Conservation (phyloP, 1,284 basidiomycete species). For the Apiotrichum sp. region DNA sequence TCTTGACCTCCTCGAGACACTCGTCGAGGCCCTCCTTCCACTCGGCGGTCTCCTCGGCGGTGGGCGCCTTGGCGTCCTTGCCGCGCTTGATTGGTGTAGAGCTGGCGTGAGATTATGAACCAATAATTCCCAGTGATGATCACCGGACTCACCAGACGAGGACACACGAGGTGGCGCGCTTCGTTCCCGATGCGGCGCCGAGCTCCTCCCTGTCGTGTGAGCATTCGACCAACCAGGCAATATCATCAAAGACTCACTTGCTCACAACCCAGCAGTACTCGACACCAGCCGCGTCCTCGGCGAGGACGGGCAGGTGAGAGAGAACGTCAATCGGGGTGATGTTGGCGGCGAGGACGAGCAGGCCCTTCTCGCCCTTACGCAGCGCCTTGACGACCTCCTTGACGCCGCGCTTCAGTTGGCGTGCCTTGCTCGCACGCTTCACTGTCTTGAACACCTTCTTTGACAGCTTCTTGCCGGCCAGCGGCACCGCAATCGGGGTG, state of each 20-base stretch:
- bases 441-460: conserved; percentile 91
- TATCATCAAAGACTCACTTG: conserved; percentile 33
- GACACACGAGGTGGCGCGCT: conserved; percentile 95
- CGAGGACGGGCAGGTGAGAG: conserved; percentile 88
- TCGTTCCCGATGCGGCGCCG: conserved; percentile 90
- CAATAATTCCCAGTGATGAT: background rate
- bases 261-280: conserved; percentile 66
- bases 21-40: conserved; percentile 61
- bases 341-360: conserved; percentile 90
- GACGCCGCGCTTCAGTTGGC: conserved; percentile 89
- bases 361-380: conserved; percentile 87
- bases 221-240: conserved; percentile 22
- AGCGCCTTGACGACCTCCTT: conserved; percentile 96
- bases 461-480: conserved; percentile 82
- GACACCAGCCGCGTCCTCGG: conserved; percentile 81
- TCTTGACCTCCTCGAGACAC: conserved; percentile 75
- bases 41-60: conserved; percentile 58
- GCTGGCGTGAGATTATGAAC: conserved; percentile 18
- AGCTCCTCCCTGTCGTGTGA: conserved; percentile 70
- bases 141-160: conserved; percentile 58
- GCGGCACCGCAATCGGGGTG: conserved; percentile 80
- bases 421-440: conserved; percentile 84
- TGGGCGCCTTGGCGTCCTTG: conserved; percentile 50
- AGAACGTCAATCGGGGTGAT: conserved; percentile 98
- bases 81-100: conserved; percentile 36